Base-by-base conservation (phyloP, 257 asterid genomes). In the Marsdenia floribunda region DNA sequence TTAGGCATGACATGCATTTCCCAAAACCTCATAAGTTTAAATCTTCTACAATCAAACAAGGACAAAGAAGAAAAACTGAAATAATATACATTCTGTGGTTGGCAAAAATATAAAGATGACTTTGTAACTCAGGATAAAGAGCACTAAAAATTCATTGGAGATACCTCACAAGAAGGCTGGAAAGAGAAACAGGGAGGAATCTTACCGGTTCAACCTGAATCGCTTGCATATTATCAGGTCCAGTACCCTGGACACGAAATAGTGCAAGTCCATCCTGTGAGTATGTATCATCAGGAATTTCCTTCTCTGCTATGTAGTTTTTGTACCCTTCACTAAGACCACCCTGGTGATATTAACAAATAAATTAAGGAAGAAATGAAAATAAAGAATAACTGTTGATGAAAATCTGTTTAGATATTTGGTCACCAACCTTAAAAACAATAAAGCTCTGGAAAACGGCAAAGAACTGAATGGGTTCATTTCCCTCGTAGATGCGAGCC, bases 221-320 rank as follows among this genome's bases (percentile, higher is more conserved):
- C 76, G 98, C 90, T 83, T 96, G 99, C 99, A 96, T 96, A 87
- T 96, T 87, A 55, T 96, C 99, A 9, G 99, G 98, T 71, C 99
- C 99, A 37, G 88, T 93, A 73, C 99, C 99, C 89, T 96, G 98
- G 80, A 96, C 88, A 75, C 99, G 93, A 82, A 96, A 96, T 66
- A 96, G 73, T 22, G 98, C 97, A 74, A 96, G 85, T 71, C 91
- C 96, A 71, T 93, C 96, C 70, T 87, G 97, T n/a, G 90, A 71
- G 82, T 96, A 93, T 68, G 99, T 96, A 81, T 93, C 91, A 82
- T 96, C 96, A 7, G 84, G 79, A 76, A 91, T 87, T 78, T 85
- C 97, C 76, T 90, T 91, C 82, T 86, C 96, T 22, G 90, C 86
- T 75, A 91, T 77, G 84, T 80, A 84, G 54, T 88, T 90, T 83